These are phyloP conservation scores for Barnettozyma sucrosica DNA, from an alignment of 805 yeast genomes.

Conservation along the genomic window DNA sequence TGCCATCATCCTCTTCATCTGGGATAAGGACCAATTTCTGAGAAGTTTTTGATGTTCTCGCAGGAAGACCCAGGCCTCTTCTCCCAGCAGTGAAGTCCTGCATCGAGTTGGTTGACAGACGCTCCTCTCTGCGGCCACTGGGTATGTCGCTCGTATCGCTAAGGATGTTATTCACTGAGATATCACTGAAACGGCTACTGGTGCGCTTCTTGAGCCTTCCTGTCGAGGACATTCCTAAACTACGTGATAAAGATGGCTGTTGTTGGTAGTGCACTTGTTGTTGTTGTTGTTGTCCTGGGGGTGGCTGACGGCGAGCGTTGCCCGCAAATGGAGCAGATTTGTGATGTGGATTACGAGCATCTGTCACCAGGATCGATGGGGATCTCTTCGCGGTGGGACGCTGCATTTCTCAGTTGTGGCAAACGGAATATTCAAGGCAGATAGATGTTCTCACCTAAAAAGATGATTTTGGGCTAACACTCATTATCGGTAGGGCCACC, in stretches of 20 bases:
- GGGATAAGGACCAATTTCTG: slow-evolving; percentile 88
- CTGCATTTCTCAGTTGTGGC: slow-evolving; percentile 3
- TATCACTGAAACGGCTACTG: slow-evolving; percentile 55
- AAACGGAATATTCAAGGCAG: no score
- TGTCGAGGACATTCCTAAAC: neutral
- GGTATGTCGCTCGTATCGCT: slow-evolving; percentile 85
- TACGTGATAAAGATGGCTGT: neutral
- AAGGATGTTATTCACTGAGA: slow-evolving; percentile 74
- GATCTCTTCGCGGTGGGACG: slow-evolving; percentile 76
- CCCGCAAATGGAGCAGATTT: slow-evolving; percentile 78
- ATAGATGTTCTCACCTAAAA: neutral
- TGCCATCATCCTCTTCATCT: slow-evolving; percentile 27
- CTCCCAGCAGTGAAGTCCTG: slow-evolving; percentile 9
- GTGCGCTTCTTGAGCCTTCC: slow-evolving; percentile 15
- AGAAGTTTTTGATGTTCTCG: slow-evolving; percentile 79
- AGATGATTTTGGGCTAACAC: neutral
- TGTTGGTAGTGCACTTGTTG: slow-evolving; percentile 3
- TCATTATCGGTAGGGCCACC: neutral
- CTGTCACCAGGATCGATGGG: slow-evolving; percentile 91
- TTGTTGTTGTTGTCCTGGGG: neutral
- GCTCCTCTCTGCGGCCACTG: slow-evolving; percentile 50
- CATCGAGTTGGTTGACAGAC: slow-evolving; percentile 31
- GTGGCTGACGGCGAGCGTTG: slow-evolving; percentile 21
- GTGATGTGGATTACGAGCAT: slow-evolving; percentile 57
- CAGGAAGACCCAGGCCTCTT: slow-evolving; percentile 43